These are phyloP conservation scores for Claviceps spartinae DNA, from an alignment of 2,329 filamentous ascomycete genomes.

Conservation along the genomic window DNA sequence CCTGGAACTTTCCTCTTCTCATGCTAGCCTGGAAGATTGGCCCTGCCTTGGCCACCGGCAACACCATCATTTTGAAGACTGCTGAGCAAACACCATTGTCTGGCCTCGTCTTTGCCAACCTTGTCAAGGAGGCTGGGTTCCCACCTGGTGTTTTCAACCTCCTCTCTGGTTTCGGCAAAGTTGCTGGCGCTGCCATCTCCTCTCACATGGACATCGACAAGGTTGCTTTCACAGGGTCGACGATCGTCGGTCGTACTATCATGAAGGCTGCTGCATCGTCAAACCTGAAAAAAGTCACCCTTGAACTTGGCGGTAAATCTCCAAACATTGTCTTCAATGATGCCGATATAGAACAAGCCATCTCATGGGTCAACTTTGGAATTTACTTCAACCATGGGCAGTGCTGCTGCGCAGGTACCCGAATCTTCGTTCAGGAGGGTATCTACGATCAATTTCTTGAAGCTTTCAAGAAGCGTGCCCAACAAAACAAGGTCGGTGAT, in stretches of 20 bases:
- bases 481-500: slow-evolving; percentile 67
- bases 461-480: slow-evolving; percentile 64
- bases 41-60: slow-evolving; percentile 58
- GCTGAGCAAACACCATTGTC: slow-evolving; percentile 66
- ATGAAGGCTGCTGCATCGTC: slow-evolving; percentile 68
- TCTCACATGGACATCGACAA: slow-evolving; percentile 73
- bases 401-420: slow-evolving; percentile 62
- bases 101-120: slow-evolving; percentile 47
- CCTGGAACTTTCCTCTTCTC: slow-evolving; percentile 76
- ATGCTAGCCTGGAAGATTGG: slow-evolving; percentile 78
- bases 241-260: slow-evolving; percentile 57
- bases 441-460: slow-evolving; percentile 81
- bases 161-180: slow-evolving; percentile 63
- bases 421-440: slow-evolving; percentile 73
- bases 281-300: slow-evolving; percentile 72
- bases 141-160: slow-evolving; percentile 67
- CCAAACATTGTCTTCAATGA: slow-evolving; percentile 72
- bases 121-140: slow-evolving; percentile 66
- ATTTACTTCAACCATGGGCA: slow-evolving; percentile 55
- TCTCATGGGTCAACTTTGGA: slow-evolving; percentile 64
- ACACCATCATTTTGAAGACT: slow-evolving; percentile 60
- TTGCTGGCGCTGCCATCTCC: slow-evolving; percentile 63
- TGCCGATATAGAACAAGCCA: slow-evolving; percentile 62
- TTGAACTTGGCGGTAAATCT: slow-evolving; percentile 69
- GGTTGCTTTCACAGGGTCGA: slow-evolving; percentile 72